Conservation (phyloP, 306 rosid species). For the Boehmeria nivea region DNA sequence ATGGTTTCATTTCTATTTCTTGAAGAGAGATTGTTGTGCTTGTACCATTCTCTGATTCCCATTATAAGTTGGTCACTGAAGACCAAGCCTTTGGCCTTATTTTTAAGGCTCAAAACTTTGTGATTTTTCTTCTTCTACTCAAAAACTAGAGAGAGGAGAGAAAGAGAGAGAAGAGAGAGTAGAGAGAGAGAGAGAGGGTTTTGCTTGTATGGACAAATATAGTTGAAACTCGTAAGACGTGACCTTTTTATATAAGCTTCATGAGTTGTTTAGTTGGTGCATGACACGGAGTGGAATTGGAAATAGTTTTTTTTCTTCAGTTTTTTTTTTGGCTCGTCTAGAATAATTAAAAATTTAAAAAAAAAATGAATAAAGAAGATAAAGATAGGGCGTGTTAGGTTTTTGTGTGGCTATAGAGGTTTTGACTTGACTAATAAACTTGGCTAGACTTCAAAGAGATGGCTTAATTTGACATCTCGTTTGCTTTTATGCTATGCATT, state of each 20-base stretch:
- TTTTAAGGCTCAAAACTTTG: too few species aligned
- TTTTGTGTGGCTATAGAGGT: too few species aligned
- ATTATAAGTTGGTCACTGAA: constrained; percentile 24
- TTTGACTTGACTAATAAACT: constrained; percentile 13
- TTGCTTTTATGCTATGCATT: neutral
- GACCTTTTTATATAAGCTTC: constrained; percentile 15
- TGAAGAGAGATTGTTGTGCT: constrained; percentile 13
- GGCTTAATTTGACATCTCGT: neutral
- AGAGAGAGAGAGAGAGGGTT: neutral
- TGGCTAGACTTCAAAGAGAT: constrained; percentile 6
- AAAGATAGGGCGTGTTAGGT: too few species aligned
- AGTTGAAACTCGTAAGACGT: neutral
- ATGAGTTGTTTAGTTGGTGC: constrained; percentile 2
- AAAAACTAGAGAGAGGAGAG: too few species aligned
- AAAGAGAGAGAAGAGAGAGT: neutral
- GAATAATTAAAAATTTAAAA: too few species aligned
- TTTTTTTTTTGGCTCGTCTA: neutral
- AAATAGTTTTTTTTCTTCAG: neutral
- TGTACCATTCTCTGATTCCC: constrained; percentile 47
- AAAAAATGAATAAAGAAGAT: too few species aligned
- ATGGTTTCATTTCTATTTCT: constrained; percentile 24
- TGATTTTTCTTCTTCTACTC: neutral
- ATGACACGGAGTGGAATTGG: constrained; percentile 9
- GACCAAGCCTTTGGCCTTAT: too few species aligned
- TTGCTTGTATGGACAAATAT: neutral